Percentiles rank a stretch among this genome's conserved stretches.
Evolutionary conservation across 1,284 basidiomycete genomes (phyloP).

Genomic region (Ustilago shanxiensis): DNA sequence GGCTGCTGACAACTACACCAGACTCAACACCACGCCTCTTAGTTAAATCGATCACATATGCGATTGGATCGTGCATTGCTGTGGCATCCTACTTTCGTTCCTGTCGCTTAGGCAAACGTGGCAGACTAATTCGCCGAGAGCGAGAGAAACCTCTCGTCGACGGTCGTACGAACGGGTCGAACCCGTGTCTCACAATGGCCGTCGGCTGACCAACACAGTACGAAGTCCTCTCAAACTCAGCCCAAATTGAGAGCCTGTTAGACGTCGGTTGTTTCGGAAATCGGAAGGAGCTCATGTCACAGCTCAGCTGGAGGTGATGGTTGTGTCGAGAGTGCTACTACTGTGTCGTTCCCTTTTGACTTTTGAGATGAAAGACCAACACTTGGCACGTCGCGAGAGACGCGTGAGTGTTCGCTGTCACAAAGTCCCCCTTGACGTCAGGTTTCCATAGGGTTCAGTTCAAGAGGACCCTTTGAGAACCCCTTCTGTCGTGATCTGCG

Average conservation of each 20-base stretch:
- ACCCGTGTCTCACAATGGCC: background rate
- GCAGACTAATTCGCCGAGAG: background rate
- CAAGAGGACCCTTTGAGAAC: background rate
- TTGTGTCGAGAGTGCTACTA: no score
- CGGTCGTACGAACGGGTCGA: background rate
- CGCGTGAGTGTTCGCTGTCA: conserved; percentile 7
- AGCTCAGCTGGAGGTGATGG: background rate
- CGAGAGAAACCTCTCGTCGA: background rate
- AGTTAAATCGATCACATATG: background rate
- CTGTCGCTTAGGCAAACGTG: conserved; percentile 3
- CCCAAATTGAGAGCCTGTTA: no score
- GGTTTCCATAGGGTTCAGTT: background rate
- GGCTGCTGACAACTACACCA: background rate
- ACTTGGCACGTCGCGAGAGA: conserved; percentile 7
- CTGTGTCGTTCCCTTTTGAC: no score
- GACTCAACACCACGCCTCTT: no score
- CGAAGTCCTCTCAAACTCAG: background rate
- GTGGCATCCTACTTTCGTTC: conserved; percentile 1
- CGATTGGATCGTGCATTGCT: conserved; percentile 8
- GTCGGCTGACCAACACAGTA: background rate
- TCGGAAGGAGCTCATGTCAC: background rate
- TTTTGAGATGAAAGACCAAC: background rate
- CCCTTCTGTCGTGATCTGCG: background rate
- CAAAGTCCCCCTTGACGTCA: background rate
- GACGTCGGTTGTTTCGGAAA: no score